Evolutionary conservation across 2,329 filamentous ascomycete species (phyloP).

Genomic region (Aspergillus aculeatinus): DNA sequence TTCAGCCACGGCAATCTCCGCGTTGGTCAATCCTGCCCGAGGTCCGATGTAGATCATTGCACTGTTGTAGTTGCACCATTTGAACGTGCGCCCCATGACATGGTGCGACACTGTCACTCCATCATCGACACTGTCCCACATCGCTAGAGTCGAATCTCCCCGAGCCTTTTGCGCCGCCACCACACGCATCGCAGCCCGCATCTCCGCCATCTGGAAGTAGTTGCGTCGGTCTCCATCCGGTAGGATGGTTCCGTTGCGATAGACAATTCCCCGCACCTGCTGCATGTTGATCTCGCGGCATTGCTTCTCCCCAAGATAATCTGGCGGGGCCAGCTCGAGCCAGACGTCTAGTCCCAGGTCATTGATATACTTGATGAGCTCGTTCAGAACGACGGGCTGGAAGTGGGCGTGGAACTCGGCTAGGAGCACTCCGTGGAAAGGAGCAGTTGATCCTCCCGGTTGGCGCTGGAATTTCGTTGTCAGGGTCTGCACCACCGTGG

Average conservation of each 20-base stretch:
- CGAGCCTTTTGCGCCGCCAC: conserved; percentile 19
- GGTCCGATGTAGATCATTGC: conserved; percentile 38
- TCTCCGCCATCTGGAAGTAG: conserved; percentile 37
- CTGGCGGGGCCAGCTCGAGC: conserved; percentile 35
- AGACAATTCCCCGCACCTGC: conserved; percentile 29
- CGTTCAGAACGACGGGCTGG: conserved; percentile 26
- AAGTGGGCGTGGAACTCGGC: conserved; percentile 32
- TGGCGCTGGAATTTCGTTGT: conserved; percentile 4
- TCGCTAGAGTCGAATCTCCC: conserved; percentile 13
- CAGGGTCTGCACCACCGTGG: conserved; percentile 1
- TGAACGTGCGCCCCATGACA: conserved; percentile 36
- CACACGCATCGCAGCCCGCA: conserved; percentile 22
- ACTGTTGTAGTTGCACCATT: conserved; percentile 42
- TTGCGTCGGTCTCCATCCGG: conserved; percentile 31
- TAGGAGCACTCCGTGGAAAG: conserved; percentile 37
- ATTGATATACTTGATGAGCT: conserved; percentile 30
- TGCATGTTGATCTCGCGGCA: conserved; percentile 21
- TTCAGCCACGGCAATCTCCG: conserved; percentile 18
- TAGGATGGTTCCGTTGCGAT: conserved; percentile 34
- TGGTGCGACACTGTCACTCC: conserved; percentile 30
- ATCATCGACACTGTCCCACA: conserved; percentile 40
- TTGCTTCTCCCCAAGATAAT: conserved; percentile 29
- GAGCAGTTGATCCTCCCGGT: not conserved
- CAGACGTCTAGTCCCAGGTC: conserved; percentile 37
- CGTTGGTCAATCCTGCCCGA: conserved; percentile 29